Conservation (phyloP, 257 asterid species). For the Gentiana macrophylla region DNA sequence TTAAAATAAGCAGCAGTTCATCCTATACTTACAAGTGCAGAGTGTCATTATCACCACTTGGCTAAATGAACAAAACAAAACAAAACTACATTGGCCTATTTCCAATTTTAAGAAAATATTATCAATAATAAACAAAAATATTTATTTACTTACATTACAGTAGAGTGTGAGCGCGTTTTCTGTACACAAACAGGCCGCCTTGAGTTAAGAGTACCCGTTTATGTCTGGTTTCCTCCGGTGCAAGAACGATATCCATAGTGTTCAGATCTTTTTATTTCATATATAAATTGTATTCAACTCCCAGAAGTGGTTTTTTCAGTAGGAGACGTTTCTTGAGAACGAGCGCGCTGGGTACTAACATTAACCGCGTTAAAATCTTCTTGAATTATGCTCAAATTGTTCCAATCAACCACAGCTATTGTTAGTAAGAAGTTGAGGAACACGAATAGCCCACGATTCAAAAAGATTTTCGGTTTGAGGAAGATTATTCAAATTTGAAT, state of each 20-base stretch:
- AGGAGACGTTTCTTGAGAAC: constrained; percentile 28
- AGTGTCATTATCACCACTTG: no score
- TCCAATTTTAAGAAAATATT: not conserved
- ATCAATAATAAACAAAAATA: not conserved
- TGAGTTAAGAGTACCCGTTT: constrained; percentile 9
- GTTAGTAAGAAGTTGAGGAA: constrained; percentile 28
- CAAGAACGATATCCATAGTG: not conserved
- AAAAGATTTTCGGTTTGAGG: constrained; percentile 2
- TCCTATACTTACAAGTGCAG: no score
- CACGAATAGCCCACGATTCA: not conserved
- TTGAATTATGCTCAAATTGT: constrained; percentile 33
- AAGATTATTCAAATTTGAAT: not conserved
- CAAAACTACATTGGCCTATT: constrained; percentile 11
- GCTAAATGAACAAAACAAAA: no score
- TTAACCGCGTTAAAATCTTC: constrained; percentile 26
- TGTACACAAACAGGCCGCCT: constrained; percentile 25
- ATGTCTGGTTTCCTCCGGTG: constrained; percentile 5
- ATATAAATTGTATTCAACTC: constrained; percentile 12
- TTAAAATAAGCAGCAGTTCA: no score
- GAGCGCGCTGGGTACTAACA: constrained; percentile 30
- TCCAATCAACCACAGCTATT: constrained; percentile 34
- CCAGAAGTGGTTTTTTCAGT: constrained; percentile 21
- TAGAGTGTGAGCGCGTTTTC: constrained; percentile 17
- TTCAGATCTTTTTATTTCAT: no score
- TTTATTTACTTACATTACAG: constrained; percentile 28